These are phyloP conservation scores for Paraleonurus japonicus DNA, from an alignment of 257 asterid species.

Conservation along the genomic window DNA sequence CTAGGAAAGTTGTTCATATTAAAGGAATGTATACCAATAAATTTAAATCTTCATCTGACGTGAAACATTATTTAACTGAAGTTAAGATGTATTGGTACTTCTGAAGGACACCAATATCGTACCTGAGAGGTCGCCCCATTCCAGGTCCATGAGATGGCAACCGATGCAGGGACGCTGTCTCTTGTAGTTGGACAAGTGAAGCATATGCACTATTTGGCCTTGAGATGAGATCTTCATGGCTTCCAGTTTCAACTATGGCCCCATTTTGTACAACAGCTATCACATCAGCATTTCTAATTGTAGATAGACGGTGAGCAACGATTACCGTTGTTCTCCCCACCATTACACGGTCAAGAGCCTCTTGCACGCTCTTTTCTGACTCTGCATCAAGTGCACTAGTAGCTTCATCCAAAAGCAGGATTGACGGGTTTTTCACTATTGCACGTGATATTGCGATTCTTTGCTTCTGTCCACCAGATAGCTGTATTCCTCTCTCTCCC, in stretches of 20 bases:
- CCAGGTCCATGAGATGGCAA: constrained; percentile 64
- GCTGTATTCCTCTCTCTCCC: constrained; percentile 97
- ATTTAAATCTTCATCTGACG: background rate
- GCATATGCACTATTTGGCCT: constrained; percentile 76
- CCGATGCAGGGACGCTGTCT: constrained; percentile 59
- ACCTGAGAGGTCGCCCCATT: constrained; percentile 72
- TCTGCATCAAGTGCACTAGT: constrained; percentile 98
- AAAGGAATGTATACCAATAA: background rate
- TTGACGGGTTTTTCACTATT: constrained; percentile 81
- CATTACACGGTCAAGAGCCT: constrained; percentile 96
- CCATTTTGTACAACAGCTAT: constrained; percentile 89
- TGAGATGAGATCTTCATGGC: constrained; percentile 87
- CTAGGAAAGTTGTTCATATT: background rate
- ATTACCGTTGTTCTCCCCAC: constrained; percentile 87
- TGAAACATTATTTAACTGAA: background rate
- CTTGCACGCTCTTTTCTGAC: constrained; percentile 92
- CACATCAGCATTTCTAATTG: constrained; percentile 81
- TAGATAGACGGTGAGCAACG: constrained; percentile 93
- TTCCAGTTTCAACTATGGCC: constrained; percentile 74
- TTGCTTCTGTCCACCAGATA: constrained; percentile 97
- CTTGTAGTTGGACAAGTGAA: constrained; percentile 87
- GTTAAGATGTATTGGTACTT: background rate
- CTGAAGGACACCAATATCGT: background rate
- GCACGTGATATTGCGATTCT: constrained; percentile 94
- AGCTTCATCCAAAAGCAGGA: constrained; percentile 91